phyloP scores from a whole-genome alignment of 2,329 filamentous ascomycete species.

The Colletotrichum chlorophyti region DNA sequence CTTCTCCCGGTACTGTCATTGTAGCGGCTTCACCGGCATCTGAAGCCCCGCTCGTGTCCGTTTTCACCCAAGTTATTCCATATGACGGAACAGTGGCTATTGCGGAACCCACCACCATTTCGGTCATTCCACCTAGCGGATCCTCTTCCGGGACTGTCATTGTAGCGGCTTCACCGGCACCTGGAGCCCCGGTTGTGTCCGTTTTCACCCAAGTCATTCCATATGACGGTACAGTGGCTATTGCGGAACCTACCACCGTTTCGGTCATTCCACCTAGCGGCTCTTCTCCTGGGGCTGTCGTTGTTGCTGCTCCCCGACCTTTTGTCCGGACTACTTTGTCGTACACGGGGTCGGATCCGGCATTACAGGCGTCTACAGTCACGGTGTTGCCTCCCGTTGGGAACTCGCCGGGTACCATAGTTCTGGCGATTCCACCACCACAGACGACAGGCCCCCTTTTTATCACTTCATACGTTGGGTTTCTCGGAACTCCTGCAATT shows the following conservation, averaged over 20 bases:
- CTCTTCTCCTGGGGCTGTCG: background rate
- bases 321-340: background rate
- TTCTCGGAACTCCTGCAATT: background rate
- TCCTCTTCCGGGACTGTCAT: slow-evolving; percentile 14
- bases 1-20: slow-evolving; percentile 11
- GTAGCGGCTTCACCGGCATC: too few relatives aligned
- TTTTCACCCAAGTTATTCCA: background rate
- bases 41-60: too few relatives aligned
- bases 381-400: slow-evolving; percentile 1
- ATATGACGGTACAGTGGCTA: background rate
- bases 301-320: background rate
- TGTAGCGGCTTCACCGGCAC: slow-evolving; percentile 4
- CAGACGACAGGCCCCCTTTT: background rate
- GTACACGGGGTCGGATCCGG: background rate
- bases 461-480: slow-evolving; percentile 5
- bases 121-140: background rate
- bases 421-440: slow-evolving; percentile 6
- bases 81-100: slow-evolving; percentile 3
- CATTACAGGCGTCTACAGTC: background rate
- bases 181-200: background rate
- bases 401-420: slow-evolving; percentile 2
- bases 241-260: background rate
- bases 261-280: background rate
- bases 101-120: background rate
- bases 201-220: background rate